A percentile compares a stretch with the other conserved stretches of the same genome.
Conservation (phyloP, 1,284 basidiomycete genomes). For the Ustilago nuda region DNA sequence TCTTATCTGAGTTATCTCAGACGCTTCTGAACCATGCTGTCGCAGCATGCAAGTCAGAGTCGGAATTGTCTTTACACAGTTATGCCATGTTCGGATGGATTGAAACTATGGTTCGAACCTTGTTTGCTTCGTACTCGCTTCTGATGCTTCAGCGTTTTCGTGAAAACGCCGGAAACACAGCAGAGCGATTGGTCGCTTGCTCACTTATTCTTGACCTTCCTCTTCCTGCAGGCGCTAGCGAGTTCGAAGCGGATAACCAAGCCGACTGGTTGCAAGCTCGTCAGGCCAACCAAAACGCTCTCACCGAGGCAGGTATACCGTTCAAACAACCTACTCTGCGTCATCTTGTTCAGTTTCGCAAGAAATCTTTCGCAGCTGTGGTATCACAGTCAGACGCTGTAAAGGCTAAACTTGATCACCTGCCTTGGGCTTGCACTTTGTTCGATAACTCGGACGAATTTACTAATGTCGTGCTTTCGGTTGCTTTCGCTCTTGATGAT, state of each 20-base stretch:
- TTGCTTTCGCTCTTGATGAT: conserved; percentile 59
- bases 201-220: conserved; percentile 56
- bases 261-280: conserved; percentile 47
- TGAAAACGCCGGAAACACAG: conserved; percentile 39
- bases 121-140: conserved; percentile 59
- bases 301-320: conserved; percentile 33
- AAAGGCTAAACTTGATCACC: conserved; percentile 33
- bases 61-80: conserved; percentile 12
- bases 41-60: conserved; percentile 17
- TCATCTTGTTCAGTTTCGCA: conserved; percentile 47
- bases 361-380: conserved; percentile 10
- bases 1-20: conserved; percentile 47
- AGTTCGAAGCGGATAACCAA: conserved; percentile 59
- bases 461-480: conserved; percentile 57
- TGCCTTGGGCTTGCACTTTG: conserved; percentile 27
- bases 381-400: conserved; percentile 9
- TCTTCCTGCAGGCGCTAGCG: conserved; percentile 53
- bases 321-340: conserved; percentile 36
- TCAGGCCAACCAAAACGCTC: conserved; percentile 23
- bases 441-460: conserved; percentile 61
- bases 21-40: conserved; percentile 23
- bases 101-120: conserved; percentile 60
- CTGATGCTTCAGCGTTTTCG: conserved; percentile 62
- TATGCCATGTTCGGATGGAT: conserved; percentile 39
- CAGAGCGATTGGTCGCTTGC: conserved; percentile 45